phyloP scores from a whole-genome alignment of 225 moss, liverwort and hornwort genomes.

The Bryum argenteum region DNA sequence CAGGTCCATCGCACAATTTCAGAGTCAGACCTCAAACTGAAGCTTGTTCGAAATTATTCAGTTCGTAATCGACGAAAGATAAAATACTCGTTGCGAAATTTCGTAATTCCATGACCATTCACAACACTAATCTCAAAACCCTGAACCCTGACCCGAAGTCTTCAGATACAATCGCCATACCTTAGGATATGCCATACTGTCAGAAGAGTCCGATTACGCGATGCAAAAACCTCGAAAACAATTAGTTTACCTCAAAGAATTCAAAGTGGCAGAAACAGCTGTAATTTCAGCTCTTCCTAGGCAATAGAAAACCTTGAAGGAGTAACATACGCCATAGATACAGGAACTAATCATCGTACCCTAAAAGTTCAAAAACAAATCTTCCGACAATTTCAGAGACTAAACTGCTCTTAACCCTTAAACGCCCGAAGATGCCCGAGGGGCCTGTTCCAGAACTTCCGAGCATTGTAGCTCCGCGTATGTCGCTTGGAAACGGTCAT shows the following conservation, averaged over 20 bases:
- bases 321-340: neutral
- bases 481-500: too few species aligned
- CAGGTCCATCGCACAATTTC: too few species aligned
- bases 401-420: neutral
- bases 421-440: too few species aligned
- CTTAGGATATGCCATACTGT: neutral
- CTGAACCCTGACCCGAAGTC: neutral
- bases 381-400: neutral
- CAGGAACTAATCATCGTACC: neutral
- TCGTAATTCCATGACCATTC: too few species aligned
- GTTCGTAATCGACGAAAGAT: too few species aligned
- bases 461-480: too few species aligned
- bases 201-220: neutral
- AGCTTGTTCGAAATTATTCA: too few species aligned
- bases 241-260: slow-evolving; percentile 9
- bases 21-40: too few species aligned
- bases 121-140: too few species aligned
- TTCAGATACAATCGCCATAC: neutral
- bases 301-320: neutral
- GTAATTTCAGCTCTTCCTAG: neutral
- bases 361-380: neutral
- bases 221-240: slow-evolving; percentile 17
- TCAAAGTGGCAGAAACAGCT: neutral
- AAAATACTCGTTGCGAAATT: too few species aligned
- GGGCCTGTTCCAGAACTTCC: too few species aligned